These are phyloP conservation scores for Ulmus americana DNA, from an alignment of 331 rosid species.

Conservation along the genomic window DNA sequence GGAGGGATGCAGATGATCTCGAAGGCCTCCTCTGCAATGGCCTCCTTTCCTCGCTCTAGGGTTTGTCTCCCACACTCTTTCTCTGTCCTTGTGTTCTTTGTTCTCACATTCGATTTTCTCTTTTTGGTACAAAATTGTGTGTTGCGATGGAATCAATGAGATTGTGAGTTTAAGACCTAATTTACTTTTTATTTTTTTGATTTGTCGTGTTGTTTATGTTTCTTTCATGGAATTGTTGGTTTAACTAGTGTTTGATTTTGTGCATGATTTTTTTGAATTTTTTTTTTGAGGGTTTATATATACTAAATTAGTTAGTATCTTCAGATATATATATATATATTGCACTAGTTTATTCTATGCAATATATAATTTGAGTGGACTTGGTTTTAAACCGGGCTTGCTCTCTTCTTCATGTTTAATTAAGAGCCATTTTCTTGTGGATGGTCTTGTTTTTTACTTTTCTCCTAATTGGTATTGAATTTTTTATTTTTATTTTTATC, in stretches of 20 bases:
- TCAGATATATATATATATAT: too few species aligned
- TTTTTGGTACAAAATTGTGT: not conserved
- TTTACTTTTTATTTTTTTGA: not conserved
- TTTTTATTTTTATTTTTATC: not conserved
- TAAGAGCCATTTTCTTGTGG: too few species aligned
- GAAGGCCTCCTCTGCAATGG: conserved; percentile 59
- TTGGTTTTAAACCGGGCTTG: too few species aligned
- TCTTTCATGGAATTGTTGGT: not conserved
- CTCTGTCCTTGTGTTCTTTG: not conserved
- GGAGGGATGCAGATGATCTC: conserved; percentile 52
- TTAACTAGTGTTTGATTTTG: not conserved
- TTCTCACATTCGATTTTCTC: not conserved
- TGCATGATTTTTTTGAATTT: too few species aligned
- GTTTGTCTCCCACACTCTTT: conserved; percentile 28
- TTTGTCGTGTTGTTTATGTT: not conserved
- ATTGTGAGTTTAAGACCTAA: not conserved
- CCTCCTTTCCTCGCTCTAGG: conserved; percentile 52
- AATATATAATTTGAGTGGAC: too few species aligned
- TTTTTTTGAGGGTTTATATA: too few species aligned
- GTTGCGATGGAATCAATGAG: not conserved
- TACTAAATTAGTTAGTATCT: too few species aligned
- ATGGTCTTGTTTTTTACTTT: too few species aligned
- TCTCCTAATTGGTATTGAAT: not conserved
- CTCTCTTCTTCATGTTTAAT: too few species aligned
- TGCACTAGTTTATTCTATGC: too few species aligned